Conservation (phyloP, 805 yeast genomes). For the Yamadazyma insecticola region DNA sequence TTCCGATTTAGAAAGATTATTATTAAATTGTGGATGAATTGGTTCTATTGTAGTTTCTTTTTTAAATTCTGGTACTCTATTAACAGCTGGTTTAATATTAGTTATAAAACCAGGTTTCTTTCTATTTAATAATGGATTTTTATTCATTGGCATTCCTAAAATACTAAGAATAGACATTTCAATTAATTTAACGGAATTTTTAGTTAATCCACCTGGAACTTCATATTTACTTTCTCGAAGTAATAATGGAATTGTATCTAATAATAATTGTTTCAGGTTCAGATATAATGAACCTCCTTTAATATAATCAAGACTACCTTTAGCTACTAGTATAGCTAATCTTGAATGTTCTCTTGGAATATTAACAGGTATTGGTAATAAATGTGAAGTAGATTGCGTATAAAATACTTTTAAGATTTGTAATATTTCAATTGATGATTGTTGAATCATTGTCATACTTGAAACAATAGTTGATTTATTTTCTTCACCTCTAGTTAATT, state of each 20-base stretch:
- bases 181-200: constrained; percentile 49
- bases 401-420: constrained; percentile 44
- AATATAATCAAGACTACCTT: constrained; percentile 75
- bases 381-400: constrained; percentile 31
- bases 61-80: constrained; percentile 12
- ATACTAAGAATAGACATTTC: constrained; percentile 60
- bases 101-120: constrained; percentile 16
- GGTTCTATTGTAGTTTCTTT: background rate
- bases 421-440: constrained; percentile 58
- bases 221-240: constrained; percentile 48
- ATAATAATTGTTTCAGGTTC: constrained; percentile 57
- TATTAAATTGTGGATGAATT: background rate
- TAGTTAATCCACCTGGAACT: constrained; percentile 58
- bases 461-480: constrained; percentile 32
- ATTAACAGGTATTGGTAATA: constrained; percentile 62
- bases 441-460: constrained; percentile 64
- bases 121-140: constrained; percentile 10
- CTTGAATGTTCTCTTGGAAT: constrained; percentile 59
- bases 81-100: constrained; percentile 19
- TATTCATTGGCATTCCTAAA: constrained; percentile 45
- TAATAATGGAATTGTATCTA: constrained; percentile 46
- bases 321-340: constrained; percentile 60
- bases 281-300: constrained; percentile 78
- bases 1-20: no score
- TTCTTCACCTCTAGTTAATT: constrained; percentile 32